Evolutionary conservation across 805 yeast genomes (phyloP), one percentile per base, ranked within the genome.

Genomic region (Wickerhamomyces strasburgensis): DNA sequence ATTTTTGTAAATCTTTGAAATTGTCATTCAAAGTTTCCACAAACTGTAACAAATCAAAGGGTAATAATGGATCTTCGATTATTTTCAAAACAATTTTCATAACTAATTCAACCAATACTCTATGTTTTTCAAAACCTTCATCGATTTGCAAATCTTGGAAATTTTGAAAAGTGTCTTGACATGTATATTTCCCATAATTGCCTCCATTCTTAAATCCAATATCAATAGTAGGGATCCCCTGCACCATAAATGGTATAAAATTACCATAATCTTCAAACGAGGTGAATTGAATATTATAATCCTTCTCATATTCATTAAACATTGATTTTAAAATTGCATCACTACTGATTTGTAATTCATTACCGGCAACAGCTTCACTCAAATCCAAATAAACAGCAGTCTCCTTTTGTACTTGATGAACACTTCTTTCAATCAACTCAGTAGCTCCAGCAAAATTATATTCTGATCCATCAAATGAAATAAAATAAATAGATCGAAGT

Each of bases 371-470:
- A 1, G 76, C 72, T 57, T 80, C 87, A 41, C 80, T 74, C 24
- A 89, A 64, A 51, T 89, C 95, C 40, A 89, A 70, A 47, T 84
- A 82, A 0, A 85, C 68, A 49, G 74, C 78, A 0, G 83, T 81
- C 45, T 81, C 80, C 32, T 73, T 68, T 36, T 68, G 63, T 19
- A 87, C 61, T 27, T 67, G 70, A 17, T 72, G 70, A n/a, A 63
- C 56, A 39, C 72, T 70, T 26, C 67, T 62, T 47, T 82, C 84
- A 6, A 80, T 68, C 72, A 89, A 78, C 51, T 83, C 90, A 0
- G 88, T 70, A n/a, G 85, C 70, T 0, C 98, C 98, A 0, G 93
- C 95, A 47, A 70, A 63, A 54, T 88, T 88, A 51, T 82, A 87
- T 43, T 80, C 78, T 0, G 83, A 65, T 1, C 84, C 96, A 50